Conservation (phyloP, 169 alveolate species). For the Neospora caninum region DNA sequence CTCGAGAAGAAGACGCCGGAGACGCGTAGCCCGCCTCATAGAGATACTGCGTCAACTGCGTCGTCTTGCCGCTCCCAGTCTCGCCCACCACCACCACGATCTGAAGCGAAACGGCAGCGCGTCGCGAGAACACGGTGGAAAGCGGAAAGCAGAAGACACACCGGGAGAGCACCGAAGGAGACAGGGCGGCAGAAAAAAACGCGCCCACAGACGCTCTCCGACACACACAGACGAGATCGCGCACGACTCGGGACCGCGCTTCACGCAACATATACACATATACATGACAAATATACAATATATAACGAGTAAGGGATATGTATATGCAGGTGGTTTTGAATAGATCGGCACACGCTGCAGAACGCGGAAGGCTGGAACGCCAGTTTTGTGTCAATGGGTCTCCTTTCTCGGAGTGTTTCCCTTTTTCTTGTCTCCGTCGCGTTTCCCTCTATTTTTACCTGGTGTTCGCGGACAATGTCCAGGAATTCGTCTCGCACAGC, state of each 20-base stretch:
- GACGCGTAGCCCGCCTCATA: conserved; percentile 81
- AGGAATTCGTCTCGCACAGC: conserved; percentile 80
- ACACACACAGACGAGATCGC: too few relatives aligned
- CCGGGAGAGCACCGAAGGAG: not conserved
- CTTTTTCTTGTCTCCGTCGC: not conserved
- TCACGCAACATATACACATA: not conserved
- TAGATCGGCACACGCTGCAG: not conserved
- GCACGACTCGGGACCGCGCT: too few relatives aligned
- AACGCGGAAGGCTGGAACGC: too few relatives aligned
- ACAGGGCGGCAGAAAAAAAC: not conserved
- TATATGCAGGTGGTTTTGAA: not conserved
- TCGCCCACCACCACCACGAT: conserved; percentile 99
- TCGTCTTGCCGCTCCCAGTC: conserved; percentile 99
- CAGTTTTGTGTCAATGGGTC: too few relatives aligned
- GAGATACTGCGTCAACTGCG: conserved; percentile 96
- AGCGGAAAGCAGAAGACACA: too few relatives aligned
- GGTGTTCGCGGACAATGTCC: conserved; percentile 90
- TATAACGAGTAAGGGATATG: not conserved
- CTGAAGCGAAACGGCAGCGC: not conserved
- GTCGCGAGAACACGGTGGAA: too few relatives aligned
- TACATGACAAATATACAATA: not conserved
- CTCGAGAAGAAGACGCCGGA: too few relatives aligned
- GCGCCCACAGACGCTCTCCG: not conserved
- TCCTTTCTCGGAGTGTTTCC: too few relatives aligned
- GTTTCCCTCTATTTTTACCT: conserved; percentile 77